Evolutionary conservation across 805 yeast species (phyloP), one percentile per base, ranked within the genome.

Genomic region (Kodamaea kaohsiungensis): DNA sequence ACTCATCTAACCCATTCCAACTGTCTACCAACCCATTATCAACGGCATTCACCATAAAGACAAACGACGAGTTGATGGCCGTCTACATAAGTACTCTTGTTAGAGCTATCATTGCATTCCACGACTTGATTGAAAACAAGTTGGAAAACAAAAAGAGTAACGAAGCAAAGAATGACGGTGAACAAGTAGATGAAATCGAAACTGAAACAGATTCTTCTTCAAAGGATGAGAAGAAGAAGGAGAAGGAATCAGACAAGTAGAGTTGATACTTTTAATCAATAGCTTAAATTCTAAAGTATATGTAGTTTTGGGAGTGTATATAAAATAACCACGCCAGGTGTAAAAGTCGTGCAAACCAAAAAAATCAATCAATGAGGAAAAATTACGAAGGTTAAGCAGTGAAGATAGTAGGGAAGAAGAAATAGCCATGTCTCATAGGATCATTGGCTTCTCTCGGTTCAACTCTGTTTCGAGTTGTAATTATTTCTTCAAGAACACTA

Each of bases 1-100:
- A 62, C 59, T 53, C 68, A 40, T 61, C 75, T n/a, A 64, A 73
- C 16, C 54, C 54, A 17, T 51, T 51, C 47, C 54, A 51, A 33
- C 50, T 51, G 54, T 51, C 54, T 2, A 35, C 43, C 10, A 82
- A 78, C 60, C 85, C 84, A 33, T 76, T 95, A 58, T 79, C 88
- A 17, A 80, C 86, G 51, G 96, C 98, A 1, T 88, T 93, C 67
- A 91, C 96, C 1, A 81, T 89, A 45, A 95, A 93, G 73, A 91
- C 99, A 2, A 96, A 95, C 67, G 99, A 95, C 67, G 96, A 95
- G 71, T 78, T 96, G 62, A 93, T 96, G 99, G 82, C 91, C 66
- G 84, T 95, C 22, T 96, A 96, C 69, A 85, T 95, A 60, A 84
- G 95, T 64, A 87, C 93, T 50, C 77, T 95, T 64, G 97, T 95